A percentile compares a stretch with the other conserved stretches of the same genome.
Evolutionary conservation across 441 rosid species (phyloP).

Genomic region (Viola pubescens): DNA sequence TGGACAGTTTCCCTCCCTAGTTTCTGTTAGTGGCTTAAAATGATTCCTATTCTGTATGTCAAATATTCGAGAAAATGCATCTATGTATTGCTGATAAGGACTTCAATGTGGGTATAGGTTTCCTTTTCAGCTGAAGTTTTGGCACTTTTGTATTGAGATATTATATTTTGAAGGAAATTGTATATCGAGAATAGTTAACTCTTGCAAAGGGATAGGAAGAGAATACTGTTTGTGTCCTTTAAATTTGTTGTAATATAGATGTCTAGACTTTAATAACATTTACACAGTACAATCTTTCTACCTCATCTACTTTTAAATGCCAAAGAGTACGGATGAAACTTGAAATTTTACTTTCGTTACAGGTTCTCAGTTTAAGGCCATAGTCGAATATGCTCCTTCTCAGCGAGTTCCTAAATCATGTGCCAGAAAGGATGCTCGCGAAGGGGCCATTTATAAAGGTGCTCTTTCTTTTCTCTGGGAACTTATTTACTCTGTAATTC

Average conservation of each 20-base stretch:
- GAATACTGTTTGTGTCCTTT: background rate
- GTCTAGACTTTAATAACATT: background rate
- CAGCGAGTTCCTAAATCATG: constrained; percentile 48
- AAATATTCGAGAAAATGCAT: background rate
- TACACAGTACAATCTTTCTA: too few species aligned
- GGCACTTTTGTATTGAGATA: background rate
- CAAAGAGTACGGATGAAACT: background rate
- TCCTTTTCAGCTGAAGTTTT: background rate
- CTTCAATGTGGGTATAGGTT: background rate
- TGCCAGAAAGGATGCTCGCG: constrained; percentile 52
- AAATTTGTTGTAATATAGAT: background rate
- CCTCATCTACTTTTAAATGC: background rate
- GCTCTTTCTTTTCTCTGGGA: background rate
- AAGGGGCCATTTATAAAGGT: constrained; percentile 65
- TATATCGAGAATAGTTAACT: background rate
- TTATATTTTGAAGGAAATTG: background rate
- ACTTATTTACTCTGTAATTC: background rate
- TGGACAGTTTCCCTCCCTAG: background rate
- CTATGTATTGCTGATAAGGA: background rate
- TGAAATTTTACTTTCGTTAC: background rate
- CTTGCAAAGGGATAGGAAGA: background rate
- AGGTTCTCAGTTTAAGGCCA: constrained; percentile 70
- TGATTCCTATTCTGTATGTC: background rate
- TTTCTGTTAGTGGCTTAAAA: background rate
- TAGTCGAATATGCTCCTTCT: constrained; percentile 77